Evolutionary conservation across 495 filamentous ascomycete species (phyloP), one percentile per base, ranked within the genome.

Genomic region (Astrothelium macrocarpum): DNA sequence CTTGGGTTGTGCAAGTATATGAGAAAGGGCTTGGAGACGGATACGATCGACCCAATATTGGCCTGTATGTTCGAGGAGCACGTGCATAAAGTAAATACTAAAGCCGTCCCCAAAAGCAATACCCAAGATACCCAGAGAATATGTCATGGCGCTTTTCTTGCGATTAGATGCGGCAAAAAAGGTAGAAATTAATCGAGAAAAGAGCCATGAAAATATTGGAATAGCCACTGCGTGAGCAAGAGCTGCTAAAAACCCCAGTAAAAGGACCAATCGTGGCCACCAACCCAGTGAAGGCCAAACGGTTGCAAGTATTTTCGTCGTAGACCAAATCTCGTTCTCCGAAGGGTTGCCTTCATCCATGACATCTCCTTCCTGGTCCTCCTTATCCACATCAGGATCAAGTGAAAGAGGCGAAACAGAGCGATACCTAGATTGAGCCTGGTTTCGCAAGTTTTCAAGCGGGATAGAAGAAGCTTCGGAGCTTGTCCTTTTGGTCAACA

Each of bases 41-140:
- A 95, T 78, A 1, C 74, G 69, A 69, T 94, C 86, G 53, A 91
- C 81, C 94, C 94, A 97, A 26, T 79, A 74, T 68, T 96, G 90
- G 2, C 85, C 89, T 31, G 79, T 85, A 20, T 76, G 74, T 62
- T 95, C 90, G 23, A 96, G 77, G 16, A 87, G 71, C 69, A 87
- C 90, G 61, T 88, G 84, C 73, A 84, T 85, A 11, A 82, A 71
- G 66, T 84, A 95, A 0, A 80, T 84, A 7, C 85, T 78, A 9
- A 80, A 56, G 0, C 83, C 85, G 69, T 96, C 90, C 2, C 80
- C 71, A 28, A 83, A 66, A 1, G 90, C 87, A 7, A 96, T 79
- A 0, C 75, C 83, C 1, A 96, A 78, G 11, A 96, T 84, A 14
- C 77, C 75, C 16, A 88, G 69, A 2, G 90, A 87, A 84, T 89